Evolutionary conservation across 1,284 basidiomycete genomes (phyloP), one percentile per base, ranked within the genome.

Genomic region (Meira nashicola): DNA sequence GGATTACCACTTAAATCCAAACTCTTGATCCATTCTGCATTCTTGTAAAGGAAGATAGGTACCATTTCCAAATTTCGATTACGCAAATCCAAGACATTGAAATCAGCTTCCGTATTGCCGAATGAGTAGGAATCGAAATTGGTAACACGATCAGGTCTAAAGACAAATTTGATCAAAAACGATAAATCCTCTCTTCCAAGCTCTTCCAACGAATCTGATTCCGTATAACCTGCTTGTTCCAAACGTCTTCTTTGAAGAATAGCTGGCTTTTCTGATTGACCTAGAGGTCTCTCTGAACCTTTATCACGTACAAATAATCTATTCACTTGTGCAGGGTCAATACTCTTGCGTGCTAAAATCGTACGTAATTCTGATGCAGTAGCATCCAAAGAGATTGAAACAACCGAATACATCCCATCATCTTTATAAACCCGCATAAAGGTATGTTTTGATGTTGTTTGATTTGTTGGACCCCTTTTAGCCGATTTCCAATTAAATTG

Each of bases 1-100:
- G 94, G 92, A 76, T 98, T 99, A 60, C 89, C 86, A 2, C 92
- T 94, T 8, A 98, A 84, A 69, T 92, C 91, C 60, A 98, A 86
- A 54, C 85, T 87, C 68, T 90, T 83, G 73, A 98, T 92, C 53
- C 86, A 86, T 70, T 90, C 86, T 2, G 93, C 92, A 67, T 92
- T 87, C 60, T 86, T 83, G 78, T 98, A 92, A 4, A 97, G 83
- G 63, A 88, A 83, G 68, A 95, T 88, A 1, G 95, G 95, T 49
- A 98, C 89, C 25, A 92, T 90, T 62, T 90, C 88, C 14, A 98
- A 82, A 70, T 90, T 86, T 55, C 87, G 84, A 1, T 87, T 88
- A 0, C 87, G 87, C 46, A 99, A 84, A 76, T 97, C 91, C 64
- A 97, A 85, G 54, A 85, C 83, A 71, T 92, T 87, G 76, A 88